Conservation (phyloP, 2,329 filamentous ascomycete species). For the Trichophaea hybrida region DNA sequence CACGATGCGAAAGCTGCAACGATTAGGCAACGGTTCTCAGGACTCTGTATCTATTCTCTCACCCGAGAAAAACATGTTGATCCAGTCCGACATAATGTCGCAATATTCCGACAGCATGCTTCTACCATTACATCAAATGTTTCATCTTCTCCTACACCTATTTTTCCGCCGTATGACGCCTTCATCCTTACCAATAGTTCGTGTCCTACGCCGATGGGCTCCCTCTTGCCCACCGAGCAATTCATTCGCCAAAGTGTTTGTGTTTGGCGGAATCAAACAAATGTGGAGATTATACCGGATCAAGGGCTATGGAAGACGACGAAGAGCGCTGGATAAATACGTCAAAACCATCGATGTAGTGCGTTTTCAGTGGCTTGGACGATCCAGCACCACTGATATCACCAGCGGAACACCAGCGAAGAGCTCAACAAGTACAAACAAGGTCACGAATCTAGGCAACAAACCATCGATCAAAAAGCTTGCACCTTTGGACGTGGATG, state of each 20-base stretch:
- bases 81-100: constrained; percentile 22
- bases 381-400: neutral
- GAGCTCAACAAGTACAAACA: neutral
- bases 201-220: constrained; percentile 15
- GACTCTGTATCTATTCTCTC: constrained; percentile 4
- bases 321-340: constrained; percentile 20
- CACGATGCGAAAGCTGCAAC: constrained; percentile 13
- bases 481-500: constrained; percentile 33
- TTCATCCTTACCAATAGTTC: constrained; percentile 1
- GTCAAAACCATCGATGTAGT: constrained; percentile 14
- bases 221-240: constrained; percentile 13
- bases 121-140: constrained; percentile 22
- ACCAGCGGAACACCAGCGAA: neutral
- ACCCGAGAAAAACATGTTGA: constrained; percentile 13
- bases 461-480: neutral
- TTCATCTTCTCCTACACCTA: constrained; percentile 19
- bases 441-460: neutral
- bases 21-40: neutral
- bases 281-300: constrained; percentile 19
- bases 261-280: constrained; percentile 19
- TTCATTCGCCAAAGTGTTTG: constrained; percentile 18
- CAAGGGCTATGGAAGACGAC: constrained; percentile 16
- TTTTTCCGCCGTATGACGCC: constrained; percentile 19
- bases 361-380: neutral
- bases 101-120: constrained; percentile 21